Evolutionary conservation across 169 alveolate genomes (phyloP).

Genomic region (Plasmodium inui): DNA sequence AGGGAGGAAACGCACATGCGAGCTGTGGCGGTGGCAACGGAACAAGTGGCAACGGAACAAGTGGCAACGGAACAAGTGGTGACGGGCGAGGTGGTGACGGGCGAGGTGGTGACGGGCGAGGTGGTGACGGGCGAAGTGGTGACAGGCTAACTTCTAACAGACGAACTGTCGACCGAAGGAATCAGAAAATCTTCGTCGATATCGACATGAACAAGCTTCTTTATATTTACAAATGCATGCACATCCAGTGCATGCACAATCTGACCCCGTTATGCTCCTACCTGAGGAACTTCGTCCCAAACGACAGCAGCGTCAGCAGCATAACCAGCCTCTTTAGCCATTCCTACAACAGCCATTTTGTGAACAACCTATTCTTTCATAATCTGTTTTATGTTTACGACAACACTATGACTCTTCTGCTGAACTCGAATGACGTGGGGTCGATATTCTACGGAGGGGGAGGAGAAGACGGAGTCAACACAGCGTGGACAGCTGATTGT

Average conservation of each 20-base stretch:
- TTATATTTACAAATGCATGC: conserved; percentile 73
- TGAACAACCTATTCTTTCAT: conserved; percentile 51
- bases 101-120: not conserved
- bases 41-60: not conserved
- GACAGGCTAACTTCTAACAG: not conserved
- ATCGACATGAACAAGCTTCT: conserved; percentile 49
- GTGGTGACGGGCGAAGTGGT: not conserved
- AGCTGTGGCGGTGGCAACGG: too few relatives aligned
- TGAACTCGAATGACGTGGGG: conserved; percentile 24
- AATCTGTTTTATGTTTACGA: conserved; percentile 57
- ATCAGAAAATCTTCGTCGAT: conserved; percentile 23
- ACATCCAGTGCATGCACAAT: conserved; percentile 71
- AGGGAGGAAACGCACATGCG: not conserved
- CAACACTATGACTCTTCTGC: conserved; percentile 22
- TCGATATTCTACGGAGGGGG: conserved; percentile 8
- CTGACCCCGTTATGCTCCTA: conserved; percentile 45
- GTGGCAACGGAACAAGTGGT: not conserved
- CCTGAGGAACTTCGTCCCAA: conserved; percentile 27
- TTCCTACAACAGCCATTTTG: conserved; percentile 44
- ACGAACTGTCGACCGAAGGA: not conserved
- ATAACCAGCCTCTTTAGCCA: conserved; percentile 37
- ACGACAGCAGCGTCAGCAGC: conserved; percentile 50
- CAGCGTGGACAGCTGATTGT: too few relatives aligned
- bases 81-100: not conserved
- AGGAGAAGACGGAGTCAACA: too few relatives aligned